Evolutionary conservation across 1,284 basidiomycete species (phyloP).

Genomic region (Papiliotrema fonsecae): DNA sequence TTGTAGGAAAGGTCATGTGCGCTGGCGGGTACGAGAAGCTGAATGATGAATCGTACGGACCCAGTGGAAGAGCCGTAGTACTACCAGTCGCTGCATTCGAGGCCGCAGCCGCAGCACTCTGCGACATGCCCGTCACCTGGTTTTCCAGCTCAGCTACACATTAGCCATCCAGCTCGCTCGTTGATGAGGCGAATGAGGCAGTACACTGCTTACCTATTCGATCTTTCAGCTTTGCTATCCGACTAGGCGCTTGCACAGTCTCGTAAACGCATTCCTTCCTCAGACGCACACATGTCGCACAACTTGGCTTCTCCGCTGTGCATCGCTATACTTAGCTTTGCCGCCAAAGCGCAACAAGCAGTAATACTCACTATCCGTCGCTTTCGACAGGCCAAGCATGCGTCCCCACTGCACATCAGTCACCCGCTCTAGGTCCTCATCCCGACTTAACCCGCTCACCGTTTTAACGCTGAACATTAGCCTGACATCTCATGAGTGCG

Average conservation of each 20-base stretch:
- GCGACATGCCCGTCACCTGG: background rate
- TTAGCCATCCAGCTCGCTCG: background rate
- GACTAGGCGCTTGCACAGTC: constrained; percentile 1
- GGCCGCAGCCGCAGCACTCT: too few relatives aligned
- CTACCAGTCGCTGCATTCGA: too few relatives aligned
- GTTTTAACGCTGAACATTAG: background rate
- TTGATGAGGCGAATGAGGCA: too few relatives aligned
- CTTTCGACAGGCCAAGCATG: constrained; percentile 8
- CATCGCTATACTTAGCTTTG: constrained; percentile 1
- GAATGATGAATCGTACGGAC: too few relatives aligned
- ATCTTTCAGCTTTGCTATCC: constrained; percentile 8
- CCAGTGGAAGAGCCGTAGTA: too few relatives aligned
- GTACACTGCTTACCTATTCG: constrained; percentile 7
- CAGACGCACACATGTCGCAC: constrained; percentile 6
- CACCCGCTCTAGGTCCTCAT: background rate
- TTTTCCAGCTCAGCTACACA: constrained; percentile 1
- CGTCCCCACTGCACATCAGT: constrained; percentile 4
- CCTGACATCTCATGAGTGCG: too few relatives aligned
- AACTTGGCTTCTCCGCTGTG: constrained; percentile 6
- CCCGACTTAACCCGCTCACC: constrained; percentile 1
- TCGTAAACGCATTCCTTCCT: constrained; percentile 9
- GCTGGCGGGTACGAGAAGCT: too few relatives aligned
- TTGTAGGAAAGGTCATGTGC: too few relatives aligned
- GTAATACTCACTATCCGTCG: constrained; percentile 4
- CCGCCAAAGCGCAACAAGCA: background rate